A percentile compares a stretch with the other conserved stretches of the same genome.
Conservation (phyloP, 768 basidiomycete genomes). For the Russula dissimulans region DNA sequence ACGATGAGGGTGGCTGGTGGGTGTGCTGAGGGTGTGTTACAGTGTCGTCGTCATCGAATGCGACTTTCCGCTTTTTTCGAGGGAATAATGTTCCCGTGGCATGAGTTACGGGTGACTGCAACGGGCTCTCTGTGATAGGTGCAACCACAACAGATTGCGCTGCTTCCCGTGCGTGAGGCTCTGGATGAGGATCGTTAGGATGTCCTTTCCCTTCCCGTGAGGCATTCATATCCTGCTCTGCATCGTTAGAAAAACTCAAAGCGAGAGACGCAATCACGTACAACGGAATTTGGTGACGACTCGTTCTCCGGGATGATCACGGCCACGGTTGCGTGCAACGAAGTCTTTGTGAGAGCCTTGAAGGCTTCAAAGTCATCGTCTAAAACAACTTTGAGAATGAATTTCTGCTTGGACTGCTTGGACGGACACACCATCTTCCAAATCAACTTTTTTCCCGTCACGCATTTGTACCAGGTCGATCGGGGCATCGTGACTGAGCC, state of each 20-base stretch:
- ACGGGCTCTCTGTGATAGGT: neutral
- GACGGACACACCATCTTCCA: constrained; percentile 62
- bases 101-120: neutral
- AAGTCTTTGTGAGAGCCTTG: constrained; percentile 34
- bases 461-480: constrained; percentile 45
- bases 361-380: constrained; percentile 80
- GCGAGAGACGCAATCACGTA: neutral
- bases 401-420: neutral
- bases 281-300: neutral
- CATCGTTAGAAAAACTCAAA: neutral
- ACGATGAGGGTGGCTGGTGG: neutral
- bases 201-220: neutral
- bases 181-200: neutral
- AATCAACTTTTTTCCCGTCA: constrained; percentile 43
- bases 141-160: neutral
- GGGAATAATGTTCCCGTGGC: neutral
- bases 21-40: neutral
- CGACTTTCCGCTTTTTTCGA: constrained; percentile 11
- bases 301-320: constrained; percentile 2
- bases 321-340: constrained; percentile 18
- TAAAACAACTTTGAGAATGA: constrained; percentile 23
- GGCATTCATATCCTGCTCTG: neutral
- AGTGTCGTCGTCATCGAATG: neutral
- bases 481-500: constrained; percentile 31
- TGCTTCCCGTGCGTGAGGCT: neutral